Percentiles rank a stretch among this genome's conserved stretches.
phyloP scores from a whole-genome alignment of 164 flowering plant species.

The Euptelea pleiosperma region DNA sequence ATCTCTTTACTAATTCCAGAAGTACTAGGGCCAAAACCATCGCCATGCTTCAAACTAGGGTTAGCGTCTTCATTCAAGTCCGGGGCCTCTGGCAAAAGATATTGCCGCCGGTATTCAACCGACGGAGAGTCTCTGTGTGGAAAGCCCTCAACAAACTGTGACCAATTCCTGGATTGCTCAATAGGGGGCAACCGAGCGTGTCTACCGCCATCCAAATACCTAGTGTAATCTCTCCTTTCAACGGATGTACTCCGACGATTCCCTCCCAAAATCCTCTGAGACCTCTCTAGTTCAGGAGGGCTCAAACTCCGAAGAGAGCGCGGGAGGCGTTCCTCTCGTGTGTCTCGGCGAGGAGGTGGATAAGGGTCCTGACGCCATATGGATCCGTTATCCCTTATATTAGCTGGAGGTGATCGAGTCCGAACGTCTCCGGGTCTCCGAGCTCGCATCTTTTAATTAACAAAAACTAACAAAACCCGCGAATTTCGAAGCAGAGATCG shows the following conservation, averaged over 20 bases:
- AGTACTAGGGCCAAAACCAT: background rate
- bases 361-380: conserved; percentile 6
- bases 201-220: conserved; percentile 17
- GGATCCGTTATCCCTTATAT: conserved; percentile 10
- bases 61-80: conserved; percentile 9
- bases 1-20: conserved; percentile 18
- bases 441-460: conserved; percentile 7
- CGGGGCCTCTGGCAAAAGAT: conserved; percentile 7
- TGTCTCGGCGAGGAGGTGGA: background rate
- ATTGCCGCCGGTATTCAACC: conserved; percentile 18
- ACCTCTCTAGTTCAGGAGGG: conserved; percentile 9
- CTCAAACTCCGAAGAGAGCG: conserved; percentile 8
- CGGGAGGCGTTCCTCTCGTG: background rate
- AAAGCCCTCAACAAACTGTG: conserved; percentile 20
- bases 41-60: conserved; percentile 7
- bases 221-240: conserved; percentile 18
- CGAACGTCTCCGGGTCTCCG: conserved; percentile 8
- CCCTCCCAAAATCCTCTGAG: conserved; percentile 5
- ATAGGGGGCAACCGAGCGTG: conserved; percentile 1
- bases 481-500: background rate
- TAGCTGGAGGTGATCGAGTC: conserved; percentile 10
- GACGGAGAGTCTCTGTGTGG: conserved; percentile 8
- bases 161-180: background rate
- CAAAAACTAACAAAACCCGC: too few relatives aligned
- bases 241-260: conserved; percentile 18